A percentile compares a stretch with the other conserved stretches of the same genome.
Conservation (phyloP, 139 green algal species). For the Chlorokybus atmophyticus region DNA sequence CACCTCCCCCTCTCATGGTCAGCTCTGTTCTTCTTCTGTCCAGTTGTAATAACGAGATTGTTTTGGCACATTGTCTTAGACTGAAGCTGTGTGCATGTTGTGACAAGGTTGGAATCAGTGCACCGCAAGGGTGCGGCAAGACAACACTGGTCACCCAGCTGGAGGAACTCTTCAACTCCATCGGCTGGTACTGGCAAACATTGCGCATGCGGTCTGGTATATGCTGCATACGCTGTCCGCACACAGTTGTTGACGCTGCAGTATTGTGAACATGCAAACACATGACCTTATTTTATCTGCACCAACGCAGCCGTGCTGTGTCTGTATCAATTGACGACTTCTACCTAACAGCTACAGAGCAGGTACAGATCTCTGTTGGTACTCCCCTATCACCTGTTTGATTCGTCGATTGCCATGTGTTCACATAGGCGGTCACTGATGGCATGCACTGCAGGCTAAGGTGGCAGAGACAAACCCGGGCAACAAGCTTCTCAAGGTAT, state of each 20-base stretch:
- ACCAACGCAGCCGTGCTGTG: slow-evolving; percentile 30
- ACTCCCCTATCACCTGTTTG: neutral
- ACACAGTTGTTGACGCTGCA: slow-evolving; percentile 30
- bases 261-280: slow-evolving; percentile 3
- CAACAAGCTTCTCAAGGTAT: slow-evolving; percentile 73
- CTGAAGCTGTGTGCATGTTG: neutral
- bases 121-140: slow-evolving; percentile 85
- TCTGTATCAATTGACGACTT: slow-evolving; percentile 95
- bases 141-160: slow-evolving; percentile 85
- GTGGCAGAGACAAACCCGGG: slow-evolving; percentile 38
- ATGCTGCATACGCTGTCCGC: slow-evolving; percentile 1
- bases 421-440: slow-evolving; percentile 1
- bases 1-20: slow-evolving; percentile 10
- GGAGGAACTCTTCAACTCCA: slow-evolving; percentile 51
- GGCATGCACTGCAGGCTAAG: slow-evolving; percentile 16
- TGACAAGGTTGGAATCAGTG: slow-evolving; percentile 70
- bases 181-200: no score
- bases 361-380: slow-evolving; percentile 5
- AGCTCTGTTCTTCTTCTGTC: neutral
- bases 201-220: no score
- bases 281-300: no score
- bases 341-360: slow-evolving; percentile 61
- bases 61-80: neutral
- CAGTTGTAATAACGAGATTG: neutral
- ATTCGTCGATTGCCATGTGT: neutral